Base-by-base conservation (phyloP, 2,329 filamentous ascomycete genomes). In the Venturia asperata region DNA sequence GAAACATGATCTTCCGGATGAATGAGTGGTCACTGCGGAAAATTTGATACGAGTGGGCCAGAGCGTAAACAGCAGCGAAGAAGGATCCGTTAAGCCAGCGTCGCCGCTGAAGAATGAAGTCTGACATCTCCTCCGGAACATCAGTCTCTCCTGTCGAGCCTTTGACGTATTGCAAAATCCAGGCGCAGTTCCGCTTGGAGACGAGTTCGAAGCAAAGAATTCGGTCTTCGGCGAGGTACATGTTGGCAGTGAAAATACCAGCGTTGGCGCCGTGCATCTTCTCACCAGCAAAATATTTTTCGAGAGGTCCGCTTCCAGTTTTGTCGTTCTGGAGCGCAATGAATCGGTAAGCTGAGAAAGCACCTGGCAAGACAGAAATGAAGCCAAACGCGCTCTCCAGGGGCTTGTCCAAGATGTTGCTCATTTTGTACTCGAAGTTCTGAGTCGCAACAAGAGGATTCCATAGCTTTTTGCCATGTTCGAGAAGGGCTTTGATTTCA, bases 381-480 rank as follows among this genome's bases (percentile, higher is more conserved):
- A 97, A 99, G 60, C 94, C 94, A 76, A 99, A 99, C 0, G 93
- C 91, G 4, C 93, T 97, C 75, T 99, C 94, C 49, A 99, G 81
- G 1, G 94, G 94, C 79, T 99, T 99, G 76, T 99, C 94, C 56
- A 99, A 83, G 73, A 99, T 99, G 73, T 99, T 99, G 76, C 91
- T 96, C 89, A 99, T 96, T 83, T 99, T 99, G 83, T 99, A 99
- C 80, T 99, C 94, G 71, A 99, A 99, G 74, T 99, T 99, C 73
- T 99, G 94, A 0, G 92, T 92, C 1, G 94, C 94, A 27, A 99
- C 90, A 5, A 99, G 83, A 0, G 94, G 94, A 72, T 97, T 99
- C 69, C 97, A 75, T 43, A 99, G 83, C 71, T 95, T 92, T 77
- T 90, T 93, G 68, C 93, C 92, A 66, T 85, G 86, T 34, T 88